phyloP scores from a whole-genome alignment of 1,284 basidiomycete species.

The Heterobasidion parviporum region DNA sequence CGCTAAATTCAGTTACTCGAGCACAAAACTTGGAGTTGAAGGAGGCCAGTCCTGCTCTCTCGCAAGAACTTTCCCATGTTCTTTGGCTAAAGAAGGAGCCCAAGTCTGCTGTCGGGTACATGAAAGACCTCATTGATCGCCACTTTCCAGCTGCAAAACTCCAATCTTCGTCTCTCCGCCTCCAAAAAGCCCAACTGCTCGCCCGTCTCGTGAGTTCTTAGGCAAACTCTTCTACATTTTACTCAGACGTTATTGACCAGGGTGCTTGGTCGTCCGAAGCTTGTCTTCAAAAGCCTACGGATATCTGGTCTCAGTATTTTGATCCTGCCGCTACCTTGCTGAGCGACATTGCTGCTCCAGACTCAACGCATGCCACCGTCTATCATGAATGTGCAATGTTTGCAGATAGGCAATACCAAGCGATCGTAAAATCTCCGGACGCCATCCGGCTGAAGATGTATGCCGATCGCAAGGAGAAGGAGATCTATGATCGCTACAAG shows the following conservation, averaged over 20 bases:
- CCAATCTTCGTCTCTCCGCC: conserved; percentile 4
- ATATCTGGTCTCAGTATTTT: conserved; percentile 71
- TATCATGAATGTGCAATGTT: conserved; percentile 84
- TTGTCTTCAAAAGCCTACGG: conserved; percentile 73
- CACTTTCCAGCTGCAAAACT: conserved; percentile 10
- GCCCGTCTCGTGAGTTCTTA: conserved; percentile 47
- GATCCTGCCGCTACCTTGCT: conserved; percentile 46
- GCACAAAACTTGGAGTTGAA: conserved; percentile 56
- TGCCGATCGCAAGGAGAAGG: conserved; percentile 61
- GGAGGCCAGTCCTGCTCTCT: conserved; percentile 43
- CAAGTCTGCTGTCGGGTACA: conserved; percentile 71
- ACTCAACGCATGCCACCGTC: conserved; percentile 44
- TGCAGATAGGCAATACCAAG: conserved; percentile 80
- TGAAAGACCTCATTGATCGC: conserved; percentile 40
- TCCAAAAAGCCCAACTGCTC: conserved; percentile 40
- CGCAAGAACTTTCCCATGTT: conserved; percentile 81
- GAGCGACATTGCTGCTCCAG: conserved; percentile 12
- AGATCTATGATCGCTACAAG: conserved; percentile 43
- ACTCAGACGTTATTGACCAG: conserved; percentile 27
- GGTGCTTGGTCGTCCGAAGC: conserved; percentile 88
- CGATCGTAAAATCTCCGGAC: conserved; percentile 66
- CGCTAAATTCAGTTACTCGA: conserved; percentile 78
- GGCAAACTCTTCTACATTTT: background rate
- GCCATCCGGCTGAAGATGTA: conserved; percentile 65
- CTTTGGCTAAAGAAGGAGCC: conserved; percentile 88